Evolutionary conservation across 176 grass and related monocot species (phyloP).

Genomic region (Aegilops tauschii): DNA sequence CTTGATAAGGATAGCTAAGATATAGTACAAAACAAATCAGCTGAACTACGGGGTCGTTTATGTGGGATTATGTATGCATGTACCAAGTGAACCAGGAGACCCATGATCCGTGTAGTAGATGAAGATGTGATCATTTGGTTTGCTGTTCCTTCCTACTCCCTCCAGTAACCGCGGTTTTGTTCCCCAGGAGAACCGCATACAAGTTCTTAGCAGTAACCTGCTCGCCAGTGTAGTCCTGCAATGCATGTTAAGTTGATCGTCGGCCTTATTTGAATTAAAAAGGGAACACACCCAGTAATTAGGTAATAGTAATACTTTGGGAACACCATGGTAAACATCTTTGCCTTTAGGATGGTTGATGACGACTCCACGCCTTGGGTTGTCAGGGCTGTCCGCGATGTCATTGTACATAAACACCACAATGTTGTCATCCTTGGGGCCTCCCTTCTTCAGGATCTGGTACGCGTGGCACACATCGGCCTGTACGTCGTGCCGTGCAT

Average conservation of each 20-base stretch:
- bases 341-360: conserved; percentile 82
- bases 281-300: too few relatives aligned
- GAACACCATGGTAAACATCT: conserved; percentile 78
- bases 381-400: conserved; percentile 57
- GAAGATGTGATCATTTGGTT: conserved; percentile 85
- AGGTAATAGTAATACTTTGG: conserved; percentile 54
- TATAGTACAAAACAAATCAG: background rate
- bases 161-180: conserved; percentile 71
- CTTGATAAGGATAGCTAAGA: conserved; percentile 4
- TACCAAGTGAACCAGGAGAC: conserved; percentile 87
- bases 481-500: conserved; percentile 11
- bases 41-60: background rate
- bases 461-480: conserved; percentile 93
- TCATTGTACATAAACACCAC: conserved; percentile 93
- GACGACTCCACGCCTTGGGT: conserved; percentile 65
- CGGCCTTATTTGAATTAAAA: background rate
- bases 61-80: background rate
- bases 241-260: conserved; percentile 12
- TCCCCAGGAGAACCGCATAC: conserved; percentile 72
- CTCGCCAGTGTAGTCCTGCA: conserved; percentile 68
- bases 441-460: conserved; percentile 69
- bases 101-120: conserved; percentile 97
- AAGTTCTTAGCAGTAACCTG: conserved; percentile 76
- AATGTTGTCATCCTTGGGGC: conserved; percentile 85
- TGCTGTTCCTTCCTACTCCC: conserved; percentile 93